Conservation (phyloP, 352 stramenopile species). For the Phytopythium montanum region DNA sequence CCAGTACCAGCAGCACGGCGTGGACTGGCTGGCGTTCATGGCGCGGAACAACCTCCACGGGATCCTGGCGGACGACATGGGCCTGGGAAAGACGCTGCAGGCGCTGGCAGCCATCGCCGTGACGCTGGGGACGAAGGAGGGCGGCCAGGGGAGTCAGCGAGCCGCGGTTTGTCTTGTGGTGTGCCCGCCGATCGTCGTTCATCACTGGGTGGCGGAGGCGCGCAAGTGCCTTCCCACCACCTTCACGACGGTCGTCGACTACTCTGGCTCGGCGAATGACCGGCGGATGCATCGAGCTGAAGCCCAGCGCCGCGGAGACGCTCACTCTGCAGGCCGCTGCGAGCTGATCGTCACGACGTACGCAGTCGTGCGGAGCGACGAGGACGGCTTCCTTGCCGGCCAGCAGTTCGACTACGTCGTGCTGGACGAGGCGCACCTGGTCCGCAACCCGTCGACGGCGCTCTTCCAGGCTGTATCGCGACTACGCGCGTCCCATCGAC, state of each 20-base stretch:
- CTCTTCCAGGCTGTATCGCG: slow-evolving; percentile 81
- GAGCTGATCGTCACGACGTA: slow-evolving; percentile 84
- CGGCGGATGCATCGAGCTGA: slow-evolving; percentile 29
- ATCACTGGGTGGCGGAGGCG: slow-evolving; percentile 95
- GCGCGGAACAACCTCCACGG: slow-evolving; percentile 68
- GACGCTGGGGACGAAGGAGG: slow-evolving; percentile 15
- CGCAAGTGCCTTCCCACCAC: slow-evolving; percentile 67
- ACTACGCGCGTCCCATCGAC: slow-evolving; percentile 81
- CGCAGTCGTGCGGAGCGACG: slow-evolving; percentile 79
- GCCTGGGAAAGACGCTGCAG: slow-evolving; percentile 95
- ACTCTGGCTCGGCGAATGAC: slow-evolving; percentile 52
- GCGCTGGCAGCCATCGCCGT: slow-evolving; percentile 88
- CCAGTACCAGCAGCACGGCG: slow-evolving; percentile 73
- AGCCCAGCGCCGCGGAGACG: too few species aligned
- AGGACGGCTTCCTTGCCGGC: slow-evolving; percentile 51
- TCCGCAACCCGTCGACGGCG: slow-evolving; percentile 93
- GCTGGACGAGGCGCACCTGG: slow-evolving; percentile 97
- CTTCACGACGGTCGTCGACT: slow-evolving; percentile 75
- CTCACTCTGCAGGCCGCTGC: neutral
- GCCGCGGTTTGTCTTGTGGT: slow-evolving; percentile 75
- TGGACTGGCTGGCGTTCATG: slow-evolving; percentile 78
- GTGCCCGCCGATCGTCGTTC: slow-evolving; percentile 92
- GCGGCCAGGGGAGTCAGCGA: neutral
- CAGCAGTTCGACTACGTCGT: slow-evolving; percentile 85
- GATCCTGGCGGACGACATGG: slow-evolving; percentile 88